Conservation (phyloP, 176 grass and related monocot genomes). For the Puya raimondii region DNA sequence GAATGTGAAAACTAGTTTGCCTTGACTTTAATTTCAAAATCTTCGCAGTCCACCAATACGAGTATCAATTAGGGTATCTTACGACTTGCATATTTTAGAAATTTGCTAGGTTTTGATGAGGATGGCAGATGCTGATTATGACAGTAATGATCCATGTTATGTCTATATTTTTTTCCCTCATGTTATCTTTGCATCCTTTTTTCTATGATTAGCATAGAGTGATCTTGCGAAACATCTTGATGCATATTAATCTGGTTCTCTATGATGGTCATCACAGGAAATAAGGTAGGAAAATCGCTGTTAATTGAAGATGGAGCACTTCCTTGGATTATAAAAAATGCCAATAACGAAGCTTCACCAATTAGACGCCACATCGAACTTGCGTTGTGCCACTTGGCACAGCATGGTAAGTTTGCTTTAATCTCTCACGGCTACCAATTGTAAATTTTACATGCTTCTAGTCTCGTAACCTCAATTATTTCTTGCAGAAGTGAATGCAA, state of each 20-base stretch:
- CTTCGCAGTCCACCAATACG: no score
- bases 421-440: not conserved
- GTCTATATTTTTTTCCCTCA: no score
- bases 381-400: slow-evolving; percentile 90
- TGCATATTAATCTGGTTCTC: not conserved
- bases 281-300: slow-evolving; percentile 69
- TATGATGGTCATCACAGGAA: slow-evolving; percentile 36
- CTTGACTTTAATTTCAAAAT: no score
- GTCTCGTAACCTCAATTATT: slow-evolving; percentile 11
- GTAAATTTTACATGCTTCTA: not conserved
- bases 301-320: slow-evolving; percentile 90
- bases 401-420: slow-evolving; percentile 52
- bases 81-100: no score
- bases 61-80: no score
- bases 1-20: no score
- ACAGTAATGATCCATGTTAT: not conserved
- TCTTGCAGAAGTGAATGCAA: slow-evolving; percentile 74
- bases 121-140: not conserved
- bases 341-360: slow-evolving; percentile 94
- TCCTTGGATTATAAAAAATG: slow-evolving; percentile 96
- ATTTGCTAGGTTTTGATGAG: no score
- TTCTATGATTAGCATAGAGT: not conserved
- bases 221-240: slow-evolving; percentile 2
- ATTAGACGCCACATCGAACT: slow-evolving; percentile 95
- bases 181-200: no score